Percentiles rank a stretch among this genome's conserved stretches.
Evolutionary conservation across 495 filamentous ascomycete species (phyloP).

Genomic region (Aspergillus nidulans): DNA sequence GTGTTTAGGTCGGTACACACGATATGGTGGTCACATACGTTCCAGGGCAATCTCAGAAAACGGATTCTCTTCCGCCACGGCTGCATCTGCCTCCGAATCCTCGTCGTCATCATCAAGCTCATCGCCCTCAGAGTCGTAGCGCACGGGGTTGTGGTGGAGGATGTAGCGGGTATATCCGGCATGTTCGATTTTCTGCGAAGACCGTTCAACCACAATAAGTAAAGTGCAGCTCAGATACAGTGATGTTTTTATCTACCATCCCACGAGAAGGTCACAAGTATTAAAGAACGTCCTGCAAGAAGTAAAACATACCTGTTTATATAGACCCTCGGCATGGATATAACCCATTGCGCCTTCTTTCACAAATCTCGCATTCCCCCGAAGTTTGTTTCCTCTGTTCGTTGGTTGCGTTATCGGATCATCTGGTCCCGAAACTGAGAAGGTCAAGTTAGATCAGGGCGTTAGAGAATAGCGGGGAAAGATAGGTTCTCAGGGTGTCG

Average conservation of each 20-base stretch:
- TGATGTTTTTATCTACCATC: neutral
- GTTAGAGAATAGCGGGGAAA: neutral
- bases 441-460: conserved; percentile 9
- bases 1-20: neutral
- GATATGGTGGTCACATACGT: conserved; percentile 49
- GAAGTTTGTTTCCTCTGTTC: conserved; percentile 90
- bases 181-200: conserved; percentile 69
- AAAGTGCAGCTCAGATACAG: neutral
- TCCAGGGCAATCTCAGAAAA: conserved; percentile 79
- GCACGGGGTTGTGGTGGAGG: conserved; percentile 66
- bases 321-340: conserved; percentile 66
- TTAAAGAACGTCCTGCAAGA: neutral
- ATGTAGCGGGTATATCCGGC: conserved; percentile 81
- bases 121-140: conserved; percentile 82
- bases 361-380: conserved; percentile 74
- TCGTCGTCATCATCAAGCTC: conserved; percentile 70
- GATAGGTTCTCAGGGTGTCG: neutral
- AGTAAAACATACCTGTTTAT: conserved; percentile 66
- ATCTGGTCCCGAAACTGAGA: conserved; percentile 78
- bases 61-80: conserved; percentile 73
- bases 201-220: conserved; percentile 1
- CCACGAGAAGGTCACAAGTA: neutral
- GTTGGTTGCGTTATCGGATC: conserved; percentile 72
- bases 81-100: conserved; percentile 68
- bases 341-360: conserved; percentile 70